Base-by-base conservation (phyloP, 2,329 filamentous ascomycete species). In the Penicillium verrucosum region DNA sequence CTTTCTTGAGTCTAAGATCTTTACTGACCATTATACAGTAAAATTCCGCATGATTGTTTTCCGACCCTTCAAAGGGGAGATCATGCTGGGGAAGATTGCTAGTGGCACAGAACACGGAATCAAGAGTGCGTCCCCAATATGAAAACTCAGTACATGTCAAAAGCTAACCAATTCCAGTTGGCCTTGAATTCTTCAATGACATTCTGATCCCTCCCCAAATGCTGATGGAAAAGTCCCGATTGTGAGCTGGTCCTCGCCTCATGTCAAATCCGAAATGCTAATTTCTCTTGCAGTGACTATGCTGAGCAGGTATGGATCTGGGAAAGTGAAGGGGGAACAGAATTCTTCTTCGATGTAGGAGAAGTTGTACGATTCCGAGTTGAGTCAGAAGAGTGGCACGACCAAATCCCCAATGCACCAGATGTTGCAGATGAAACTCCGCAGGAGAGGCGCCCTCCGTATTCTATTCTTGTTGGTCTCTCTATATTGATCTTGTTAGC, bases 1-100 rank as follows among this genome's bases (percentile, higher is more conserved):
- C 14, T 14, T 18, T n/a, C 6, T 21, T 27, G 12, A 4, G 21
- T 43, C 23, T 11, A 30, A 25, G 12, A 25, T 16, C 12, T 2
- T 48, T 11, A 44, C 54, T 68, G 36, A 62, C 16, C 10, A 37
- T 16, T 8, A 30, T 12, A 18, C 62, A 94, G 93, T 96, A 48
- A 92, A 96, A 72, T 99, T 97, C 69, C 89, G 92, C 23, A 81
- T 99, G 70, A 82, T 97, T 18, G 92, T 99, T 30, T 99, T 97
- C 74, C 87, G 94, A 25, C 94, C 94, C 0, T 97, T 97, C 79
- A 96, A 96, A 71, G 90, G 91, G 46, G 94, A 99, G 73, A 90
- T 97, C 58, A 82, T 99, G 68, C 81, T 90, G 43, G 94, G 90
- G 16, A 88, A 86, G 62, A 97, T 99, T 73, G 87, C 87, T 61